phyloP scores from a whole-genome alignment of 352 stramenopile genomes.

The Pythium monospermum region DNA sequence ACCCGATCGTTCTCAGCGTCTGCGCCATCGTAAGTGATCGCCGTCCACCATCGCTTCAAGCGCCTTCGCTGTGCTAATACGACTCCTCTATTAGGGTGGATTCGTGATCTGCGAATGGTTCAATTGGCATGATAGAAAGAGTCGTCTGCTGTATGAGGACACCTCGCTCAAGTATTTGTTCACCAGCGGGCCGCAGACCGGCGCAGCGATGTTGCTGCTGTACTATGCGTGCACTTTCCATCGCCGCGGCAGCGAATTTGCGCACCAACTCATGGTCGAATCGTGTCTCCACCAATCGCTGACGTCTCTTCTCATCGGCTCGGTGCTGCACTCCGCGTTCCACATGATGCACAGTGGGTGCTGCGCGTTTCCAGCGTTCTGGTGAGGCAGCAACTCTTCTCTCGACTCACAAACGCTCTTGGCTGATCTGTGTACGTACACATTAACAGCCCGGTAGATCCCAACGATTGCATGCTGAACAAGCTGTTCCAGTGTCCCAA shows the following conservation, averaged over 20 bases:
- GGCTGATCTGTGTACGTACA: neutral
- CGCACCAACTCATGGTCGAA: constrained; percentile 44
- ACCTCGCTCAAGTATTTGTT: constrained; percentile 56
- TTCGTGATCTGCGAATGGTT: constrained; percentile 47
- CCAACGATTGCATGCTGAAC: constrained; percentile 23
- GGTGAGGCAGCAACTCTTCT: constrained; percentile 21
- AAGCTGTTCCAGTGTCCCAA: constrained; percentile 40
- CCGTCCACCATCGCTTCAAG: neutral
- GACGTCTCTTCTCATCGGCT: constrained; percentile 28
- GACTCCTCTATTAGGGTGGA: neutral
- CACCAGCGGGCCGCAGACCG: constrained; percentile 37
- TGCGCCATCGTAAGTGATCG: constrained; percentile 7
- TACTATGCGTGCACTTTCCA: constrained; percentile 64
- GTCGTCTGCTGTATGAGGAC: constrained; percentile 29
- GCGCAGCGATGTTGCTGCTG: constrained; percentile 38
- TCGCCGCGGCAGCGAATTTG: constrained; percentile 30
- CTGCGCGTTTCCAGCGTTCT: constrained; percentile 44
- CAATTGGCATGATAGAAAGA: constrained; percentile 36
- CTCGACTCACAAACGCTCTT: neutral
- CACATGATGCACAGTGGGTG: constrained; percentile 44
- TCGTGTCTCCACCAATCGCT: constrained; percentile 54
- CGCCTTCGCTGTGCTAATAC: neutral
- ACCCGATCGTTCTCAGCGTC: constrained; percentile 14
- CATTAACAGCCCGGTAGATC: constrained; percentile 33
- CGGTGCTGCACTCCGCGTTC: constrained; percentile 42